These are phyloP conservation scores for Hansenula lynferdii DNA, from an alignment of 1,139 yeast species.

Conservation along the genomic window DNA sequence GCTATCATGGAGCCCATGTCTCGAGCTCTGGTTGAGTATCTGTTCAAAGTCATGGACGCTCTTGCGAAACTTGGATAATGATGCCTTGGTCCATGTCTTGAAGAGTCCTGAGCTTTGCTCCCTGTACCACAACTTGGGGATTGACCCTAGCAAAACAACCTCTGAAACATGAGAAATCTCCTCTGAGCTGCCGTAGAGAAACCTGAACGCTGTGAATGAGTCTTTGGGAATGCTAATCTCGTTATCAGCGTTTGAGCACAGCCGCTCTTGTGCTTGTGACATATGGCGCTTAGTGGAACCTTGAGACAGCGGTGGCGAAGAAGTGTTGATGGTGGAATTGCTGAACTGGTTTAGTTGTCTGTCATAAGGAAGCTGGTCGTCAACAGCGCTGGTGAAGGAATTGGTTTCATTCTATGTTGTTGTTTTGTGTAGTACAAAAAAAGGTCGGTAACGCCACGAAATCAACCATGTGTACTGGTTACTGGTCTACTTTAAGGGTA, in stretches of 20 bases:
- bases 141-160: conserved; percentile 54
- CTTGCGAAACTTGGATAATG: conserved; percentile 18
- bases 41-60: conserved; percentile 4
- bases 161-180: conserved; percentile 47
- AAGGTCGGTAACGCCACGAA: too few species aligned
- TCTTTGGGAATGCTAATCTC: conserved; percentile 4
- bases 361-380: too few species aligned
- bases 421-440: too few species aligned
- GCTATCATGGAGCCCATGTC: conserved; percentile 6
- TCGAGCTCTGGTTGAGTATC: conserved; percentile 6
- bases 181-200: conserved; percentile 47
- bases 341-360: too few species aligned
- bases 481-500: too few species aligned
- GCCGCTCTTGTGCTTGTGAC: too few species aligned
- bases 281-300: too few species aligned
- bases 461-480: too few species aligned
- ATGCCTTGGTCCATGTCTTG: conserved; percentile 18
- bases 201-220: conserved; percentile 63
- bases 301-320: too few species aligned
- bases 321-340: too few species aligned
- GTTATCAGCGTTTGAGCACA: background rate
- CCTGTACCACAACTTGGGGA: conserved; percentile 60
- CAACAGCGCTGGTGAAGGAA: too few species aligned
- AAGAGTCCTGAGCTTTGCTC: conserved; percentile 25
- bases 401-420: too few species aligned